These are phyloP conservation scores for Tetradesmus lagerheimii DNA, from an alignment of 139 green algal genomes.

Conservation along the genomic window DNA sequence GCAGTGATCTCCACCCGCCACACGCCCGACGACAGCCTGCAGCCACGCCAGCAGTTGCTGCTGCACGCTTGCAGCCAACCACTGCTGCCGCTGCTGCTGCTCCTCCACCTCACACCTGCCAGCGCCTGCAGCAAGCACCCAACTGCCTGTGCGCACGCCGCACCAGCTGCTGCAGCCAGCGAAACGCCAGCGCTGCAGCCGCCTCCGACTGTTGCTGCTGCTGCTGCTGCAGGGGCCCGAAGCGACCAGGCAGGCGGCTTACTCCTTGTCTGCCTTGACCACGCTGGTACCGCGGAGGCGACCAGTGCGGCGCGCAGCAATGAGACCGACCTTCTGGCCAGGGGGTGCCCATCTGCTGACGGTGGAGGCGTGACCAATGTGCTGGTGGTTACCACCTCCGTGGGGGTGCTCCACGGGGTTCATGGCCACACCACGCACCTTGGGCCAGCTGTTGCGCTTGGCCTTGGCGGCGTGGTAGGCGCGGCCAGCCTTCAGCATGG, in stretches of 20 bases:
- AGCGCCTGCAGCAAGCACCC: background rate
- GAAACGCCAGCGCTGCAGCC: background rate
- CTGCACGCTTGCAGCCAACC: background rate
- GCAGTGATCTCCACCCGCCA: background rate
- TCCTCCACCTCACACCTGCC: background rate
- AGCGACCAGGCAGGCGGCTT: constrained; percentile 14
- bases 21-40: background rate
- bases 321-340: constrained; percentile 86
- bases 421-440: constrained; percentile 99
- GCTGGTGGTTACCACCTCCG: constrained; percentile 99
- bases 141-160: background rate
- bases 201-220: background rate
- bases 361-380: constrained; percentile 99
- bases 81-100: background rate
- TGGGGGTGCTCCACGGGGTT: constrained; percentile 99
- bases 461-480: constrained; percentile 98
- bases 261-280: constrained; percentile 64
- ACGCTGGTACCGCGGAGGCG: constrained; percentile 72
- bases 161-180: background rate
- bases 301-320: constrained; percentile 78
- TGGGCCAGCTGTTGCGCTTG: constrained; percentile 95
- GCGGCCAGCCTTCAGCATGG: constrained; percentile 98
- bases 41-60: constrained; percentile 7
- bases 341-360: constrained; percentile 89
- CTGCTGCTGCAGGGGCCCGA: background rate